These are phyloP conservation scores for Fraxinus xanthoxyloides DNA, from an alignment of 305 asterid species.

Conservation along the genomic window DNA sequence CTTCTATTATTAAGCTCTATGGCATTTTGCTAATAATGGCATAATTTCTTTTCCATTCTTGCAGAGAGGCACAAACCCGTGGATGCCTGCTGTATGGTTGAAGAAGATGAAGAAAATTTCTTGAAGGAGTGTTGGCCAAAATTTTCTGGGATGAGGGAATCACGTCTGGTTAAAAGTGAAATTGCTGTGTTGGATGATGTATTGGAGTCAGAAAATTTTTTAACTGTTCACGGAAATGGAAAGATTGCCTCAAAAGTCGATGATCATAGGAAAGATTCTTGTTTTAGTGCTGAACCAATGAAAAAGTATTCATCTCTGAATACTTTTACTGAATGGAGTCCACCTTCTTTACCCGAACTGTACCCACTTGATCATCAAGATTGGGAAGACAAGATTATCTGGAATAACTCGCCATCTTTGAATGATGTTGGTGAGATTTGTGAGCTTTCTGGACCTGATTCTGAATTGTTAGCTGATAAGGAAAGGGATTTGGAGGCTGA, in stretches of 20 bases:
- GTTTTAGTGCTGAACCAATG: slow-evolving; percentile 67
- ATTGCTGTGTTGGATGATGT: slow-evolving; percentile 33
- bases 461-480: slow-evolving; percentile 53
- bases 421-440: slow-evolving; percentile 62
- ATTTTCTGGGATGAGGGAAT: slow-evolving; percentile 50
- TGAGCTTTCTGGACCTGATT: slow-evolving; percentile 87
- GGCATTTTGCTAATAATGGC: slow-evolving; percentile 23
- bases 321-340: slow-evolving; percentile 43
- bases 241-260: slow-evolving; percentile 33
- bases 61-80: slow-evolving; percentile 69
- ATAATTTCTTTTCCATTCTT: slow-evolving; percentile 21
- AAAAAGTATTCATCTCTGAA: slow-evolving; percentile 39
- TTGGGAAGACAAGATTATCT: slow-evolving; percentile 94
- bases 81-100: slow-evolving; percentile 59
- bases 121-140: slow-evolving; percentile 67
- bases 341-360: slow-evolving; percentile 44
- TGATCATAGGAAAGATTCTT: slow-evolving; percentile 48
- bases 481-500: slow-evolving; percentile 39
- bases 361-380: slow-evolving; percentile 90
- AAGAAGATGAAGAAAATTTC: slow-evolving; percentile 90
- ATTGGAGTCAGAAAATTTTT: slow-evolving; percentile 40
- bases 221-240: slow-evolving; percentile 34
- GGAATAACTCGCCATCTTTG: slow-evolving; percentile 74
- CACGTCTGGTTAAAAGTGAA: slow-evolving; percentile 39
- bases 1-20: slow-evolving; percentile 13